Base-by-base conservation (phyloP, 257 asterid genomes). In the Solanum acaule region DNA sequence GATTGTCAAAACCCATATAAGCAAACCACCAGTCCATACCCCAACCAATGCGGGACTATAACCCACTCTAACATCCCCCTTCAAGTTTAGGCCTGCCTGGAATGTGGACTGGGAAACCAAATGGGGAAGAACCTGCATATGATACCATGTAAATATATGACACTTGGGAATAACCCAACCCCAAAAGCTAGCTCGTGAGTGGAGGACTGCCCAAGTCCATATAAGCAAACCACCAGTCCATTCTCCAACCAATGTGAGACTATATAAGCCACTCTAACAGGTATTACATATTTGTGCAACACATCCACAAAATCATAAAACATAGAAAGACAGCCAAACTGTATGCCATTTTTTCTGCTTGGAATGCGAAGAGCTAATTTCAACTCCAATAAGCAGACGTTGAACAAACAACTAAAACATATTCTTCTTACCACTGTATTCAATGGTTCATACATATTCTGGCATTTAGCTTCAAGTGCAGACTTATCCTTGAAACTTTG, bases 381-480 rank as follows among this genome's bases (percentile, higher is more conserved):
- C 85, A 42, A 42, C 37, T 78, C 65, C 38, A 78, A 16, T 20
- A 25, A 40, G 84, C 37, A 25, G 35, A 78, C n/a, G 9, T 78
- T 23, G 61, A 78, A 40, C 35, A 78, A 78, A 40, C 63, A 40
- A 78, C 63, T 40, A 40, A 20, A 59, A 42, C 23, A 37, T 16
- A 11, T 85, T 15, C 73, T 75, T 86, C 77, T 37, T 37, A 92
- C 98, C 92, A 93, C 92, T 6, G 90, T 84, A 87, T 95, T 95
- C 16, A 93, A 87, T 1, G 98, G 98, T 59, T 93, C 94, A 84
- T 93, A 96, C 77, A 92, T 94, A 87, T 91, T 93, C 92, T 93
- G 95, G 91, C 92, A 94, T 90, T 91, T 94, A 84, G 96, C 98
- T 93, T 95, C 98, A 89, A 94, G 94, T 31, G 94, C 96, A 78